Percentiles rank a stretch among this genome's conserved stretches.
phyloP scores from a whole-genome alignment of 2,329 filamentous ascomycete genomes.

The Trichoderma lentiforme region DNA sequence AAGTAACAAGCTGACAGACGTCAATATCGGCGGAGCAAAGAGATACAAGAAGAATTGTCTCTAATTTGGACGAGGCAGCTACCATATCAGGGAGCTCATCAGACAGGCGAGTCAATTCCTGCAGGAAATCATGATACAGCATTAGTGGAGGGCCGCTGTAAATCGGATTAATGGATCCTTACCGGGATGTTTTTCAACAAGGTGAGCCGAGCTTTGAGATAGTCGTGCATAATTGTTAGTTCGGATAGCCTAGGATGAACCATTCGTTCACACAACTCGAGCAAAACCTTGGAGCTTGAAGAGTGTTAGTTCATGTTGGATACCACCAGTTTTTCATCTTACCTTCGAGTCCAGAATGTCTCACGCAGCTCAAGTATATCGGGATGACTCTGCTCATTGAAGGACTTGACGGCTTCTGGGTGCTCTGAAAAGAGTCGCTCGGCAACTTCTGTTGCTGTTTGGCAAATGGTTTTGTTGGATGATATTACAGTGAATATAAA shows the following conservation, averaged over 20 bases:
- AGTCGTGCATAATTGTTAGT: conserved; percentile 50
- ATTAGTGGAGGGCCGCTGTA: not conserved
- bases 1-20: conserved; percentile 61
- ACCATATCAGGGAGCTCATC: conserved; percentile 55
- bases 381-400: conserved; percentile 26
- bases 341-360: conserved; percentile 55
- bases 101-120: conserved; percentile 55
- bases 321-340: conserved; percentile 22
- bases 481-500: conserved; percentile 55
- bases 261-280: conserved; percentile 49
- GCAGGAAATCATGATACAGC: not conserved
- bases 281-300: conserved; percentile 37
- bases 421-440: conserved; percentile 43
- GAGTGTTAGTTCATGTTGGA: not conserved
- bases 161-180: conserved; percentile 23
- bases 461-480: conserved; percentile 47
- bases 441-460: conserved; percentile 46
- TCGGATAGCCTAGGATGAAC: conserved; percentile 42
- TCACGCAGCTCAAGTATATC: conserved; percentile 30
- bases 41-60: conserved; percentile 60
- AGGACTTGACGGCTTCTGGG: conserved; percentile 28
- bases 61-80: conserved; percentile 52
- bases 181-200: conserved; percentile 52
- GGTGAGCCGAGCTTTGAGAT: conserved; percentile 53
- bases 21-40: conserved; percentile 65